Evolutionary conservation across 352 stramenopile species (phyloP).

Genomic region (Globisporangium polare): DNA sequence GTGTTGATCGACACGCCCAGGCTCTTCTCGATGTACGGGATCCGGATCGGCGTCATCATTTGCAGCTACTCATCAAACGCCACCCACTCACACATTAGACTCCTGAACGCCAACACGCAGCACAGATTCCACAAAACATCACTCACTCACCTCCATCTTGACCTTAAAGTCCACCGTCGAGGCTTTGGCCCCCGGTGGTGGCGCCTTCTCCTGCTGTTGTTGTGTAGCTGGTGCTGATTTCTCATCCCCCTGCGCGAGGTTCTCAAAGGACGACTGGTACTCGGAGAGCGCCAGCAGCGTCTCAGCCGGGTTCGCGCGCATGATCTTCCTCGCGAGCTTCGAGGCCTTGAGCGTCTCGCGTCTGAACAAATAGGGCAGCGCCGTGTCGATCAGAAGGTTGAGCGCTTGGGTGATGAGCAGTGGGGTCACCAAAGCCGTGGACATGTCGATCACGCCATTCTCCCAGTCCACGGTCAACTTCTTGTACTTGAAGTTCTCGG

Average conservation of each 20-base stretch:
- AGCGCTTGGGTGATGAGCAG: constrained; percentile 82
- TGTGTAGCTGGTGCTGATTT: too few species aligned
- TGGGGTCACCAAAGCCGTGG: constrained; percentile 80
- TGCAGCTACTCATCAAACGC: constrained; percentile 39
- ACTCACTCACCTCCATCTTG: constrained; percentile 69
- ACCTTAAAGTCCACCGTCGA: constrained; percentile 61
- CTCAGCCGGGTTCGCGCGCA: constrained; percentile 78
- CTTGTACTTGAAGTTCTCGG: constrained; percentile 74
- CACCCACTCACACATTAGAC: neutral
- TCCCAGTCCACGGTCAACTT: constrained; percentile 82
- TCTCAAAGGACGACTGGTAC: constrained; percentile 81
- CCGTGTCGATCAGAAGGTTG: constrained; percentile 82
- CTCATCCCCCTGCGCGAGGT: constrained; percentile 31
- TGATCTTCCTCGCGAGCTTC: constrained; percentile 75
- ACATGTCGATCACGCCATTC: constrained; percentile 85
- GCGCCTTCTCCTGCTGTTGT: constrained; percentile 11
- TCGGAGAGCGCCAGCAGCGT: constrained; percentile 77
- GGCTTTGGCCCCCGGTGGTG: constrained; percentile 13
- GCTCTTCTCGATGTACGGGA: constrained; percentile 83
- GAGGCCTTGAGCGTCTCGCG: constrained; percentile 62
- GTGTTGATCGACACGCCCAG: constrained; percentile 70
- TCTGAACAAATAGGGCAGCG: constrained; percentile 61
- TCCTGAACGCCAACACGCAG: neutral
- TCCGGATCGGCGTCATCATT: constrained; percentile 87
- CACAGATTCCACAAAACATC: neutral